Evolutionary conservation across 1,284 basidiomycete species (phyloP).

Genomic region (Wolfiporia cocos): DNA sequence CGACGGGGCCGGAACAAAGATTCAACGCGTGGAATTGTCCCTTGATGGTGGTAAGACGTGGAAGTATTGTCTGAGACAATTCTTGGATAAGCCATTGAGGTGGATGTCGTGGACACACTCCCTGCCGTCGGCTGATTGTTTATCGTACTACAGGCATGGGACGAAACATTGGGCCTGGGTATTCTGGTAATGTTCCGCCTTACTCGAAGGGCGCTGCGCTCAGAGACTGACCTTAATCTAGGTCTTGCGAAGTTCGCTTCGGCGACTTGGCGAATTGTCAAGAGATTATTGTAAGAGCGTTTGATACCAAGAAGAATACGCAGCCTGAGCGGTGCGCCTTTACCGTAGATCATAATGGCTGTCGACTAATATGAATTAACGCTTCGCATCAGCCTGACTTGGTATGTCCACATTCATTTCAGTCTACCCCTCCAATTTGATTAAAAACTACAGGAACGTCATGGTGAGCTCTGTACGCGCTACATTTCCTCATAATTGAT

Average conservation of each 20-base stretch:
- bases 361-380: not conserved
- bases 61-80: slow-evolving; percentile 18
- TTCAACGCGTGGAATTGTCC: slow-evolving; percentile 19
- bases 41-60: slow-evolving; percentile 19
- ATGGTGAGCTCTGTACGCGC: too few species aligned
- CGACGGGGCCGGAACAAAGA: slow-evolving; percentile 15
- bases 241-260: slow-evolving; percentile 19
- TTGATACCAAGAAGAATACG: slow-evolving; percentile 17
- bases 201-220: not conserved
- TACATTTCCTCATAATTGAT: too few species aligned
- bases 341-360: slow-evolving; percentile 14
- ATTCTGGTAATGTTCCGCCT: slow-evolving; percentile 13
- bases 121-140: not conserved
- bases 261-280: slow-evolving; percentile 13
- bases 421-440: slow-evolving; percentile 8
- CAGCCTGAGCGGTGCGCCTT: slow-evolving; percentile 13
- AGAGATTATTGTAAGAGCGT: slow-evolving; percentile 16
- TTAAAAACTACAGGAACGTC: too few species aligned
- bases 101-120: too few species aligned
- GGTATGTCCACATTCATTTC: slow-evolving; percentile 6
- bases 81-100: slow-evolving; percentile 13
- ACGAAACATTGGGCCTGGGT: slow-evolving; percentile 23
- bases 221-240: not conserved
- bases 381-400: slow-evolving; percentile 7
- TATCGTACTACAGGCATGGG: slow-evolving; percentile 16